Percentiles rank a stretch among this genome's conserved stretches.
Evolutionary conservation across 164 flowering plant species (phyloP).

Genomic region (Nymphaea colorata): DNA sequence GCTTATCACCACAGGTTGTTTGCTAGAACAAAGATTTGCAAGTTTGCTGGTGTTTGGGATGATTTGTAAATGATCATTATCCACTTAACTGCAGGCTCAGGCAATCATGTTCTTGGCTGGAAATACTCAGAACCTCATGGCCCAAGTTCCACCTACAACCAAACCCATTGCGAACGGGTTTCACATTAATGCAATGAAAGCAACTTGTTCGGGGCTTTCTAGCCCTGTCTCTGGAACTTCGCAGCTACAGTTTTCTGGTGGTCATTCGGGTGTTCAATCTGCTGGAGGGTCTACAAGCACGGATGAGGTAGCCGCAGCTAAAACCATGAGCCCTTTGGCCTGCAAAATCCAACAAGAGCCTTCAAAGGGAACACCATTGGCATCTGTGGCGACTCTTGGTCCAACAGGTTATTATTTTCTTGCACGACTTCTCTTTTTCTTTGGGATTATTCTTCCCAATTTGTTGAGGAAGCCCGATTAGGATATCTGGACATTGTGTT

Average conservation of each 20-base stretch:
- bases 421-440: background rate
- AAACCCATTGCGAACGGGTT: constrained; percentile 25
- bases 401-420: constrained; percentile 39
- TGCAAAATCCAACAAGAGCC: constrained; percentile 39
- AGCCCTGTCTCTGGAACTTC: constrained; percentile 65
- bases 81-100: constrained; percentile 47
- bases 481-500: background rate
- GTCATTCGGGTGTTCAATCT: constrained; percentile 37
- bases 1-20: background rate
- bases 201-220: constrained; percentile 38
- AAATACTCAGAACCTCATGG: constrained; percentile 13
- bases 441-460: background rate
- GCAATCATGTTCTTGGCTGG: constrained; percentile 84
- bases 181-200: constrained; percentile 24
- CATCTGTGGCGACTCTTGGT: constrained; percentile 28
- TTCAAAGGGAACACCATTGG: constrained; percentile 14
- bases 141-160: constrained; percentile 23
- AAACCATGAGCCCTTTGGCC: constrained; percentile 20
- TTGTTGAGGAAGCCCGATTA: background rate
- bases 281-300: constrained; percentile 39
- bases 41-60: background rate
- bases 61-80: background rate
- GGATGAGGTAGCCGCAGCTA: constrained; percentile 32
- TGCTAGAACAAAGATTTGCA: background rate
- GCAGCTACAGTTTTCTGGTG: background rate